Conservation (phyloP, 2,329 filamentous ascomycete species). For the Aspergillus calidoustus region DNA sequence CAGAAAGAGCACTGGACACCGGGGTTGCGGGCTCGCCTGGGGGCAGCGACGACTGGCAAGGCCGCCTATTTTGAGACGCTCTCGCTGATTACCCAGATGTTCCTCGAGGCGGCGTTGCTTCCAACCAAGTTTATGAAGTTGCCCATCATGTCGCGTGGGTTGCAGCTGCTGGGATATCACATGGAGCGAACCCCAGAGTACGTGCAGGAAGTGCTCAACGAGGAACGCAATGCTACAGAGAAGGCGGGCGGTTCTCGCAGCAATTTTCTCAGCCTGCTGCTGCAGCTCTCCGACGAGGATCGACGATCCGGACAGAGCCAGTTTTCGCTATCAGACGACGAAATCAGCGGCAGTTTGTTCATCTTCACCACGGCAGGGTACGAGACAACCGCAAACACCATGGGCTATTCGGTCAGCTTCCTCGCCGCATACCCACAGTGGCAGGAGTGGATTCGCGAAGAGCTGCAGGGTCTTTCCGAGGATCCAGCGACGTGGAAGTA, state of each 20-base stretch:
- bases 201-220: conserved; percentile 3
- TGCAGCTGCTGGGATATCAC: conserved; percentile 3
- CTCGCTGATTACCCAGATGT: conserved; percentile 33
- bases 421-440: conserved; percentile 53
- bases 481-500: conserved; percentile 45
- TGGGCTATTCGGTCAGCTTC: conserved; percentile 55
- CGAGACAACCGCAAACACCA: conserved; percentile 56
- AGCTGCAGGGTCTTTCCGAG: conserved; percentile 46
- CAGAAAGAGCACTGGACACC: conserved; percentile 36
- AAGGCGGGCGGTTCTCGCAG: neutral
- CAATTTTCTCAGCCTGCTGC: conserved; percentile 15
- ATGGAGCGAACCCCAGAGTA: conserved; percentile 12
- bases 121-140: conserved; percentile 29
- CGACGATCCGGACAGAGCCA: conserved; percentile 23
- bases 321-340: conserved; percentile 40
- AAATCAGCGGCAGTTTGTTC: conserved; percentile 53
- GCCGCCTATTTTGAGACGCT: conserved; percentile 41
- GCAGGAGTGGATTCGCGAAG: conserved; percentile 59
- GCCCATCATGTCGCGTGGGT: conserved; percentile 1
- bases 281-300: conserved; percentile 18
- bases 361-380: conserved; percentile 54
- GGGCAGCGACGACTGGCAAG: conserved; percentile 13
- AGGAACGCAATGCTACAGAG: conserved; percentile 3
- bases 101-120: conserved; percentile 35
- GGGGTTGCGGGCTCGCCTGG: conserved; percentile 19